These are phyloP conservation scores for Castanopsis chinensis DNA, from an alignment of 306 rosid genomes.

Conservation along the genomic window DNA sequence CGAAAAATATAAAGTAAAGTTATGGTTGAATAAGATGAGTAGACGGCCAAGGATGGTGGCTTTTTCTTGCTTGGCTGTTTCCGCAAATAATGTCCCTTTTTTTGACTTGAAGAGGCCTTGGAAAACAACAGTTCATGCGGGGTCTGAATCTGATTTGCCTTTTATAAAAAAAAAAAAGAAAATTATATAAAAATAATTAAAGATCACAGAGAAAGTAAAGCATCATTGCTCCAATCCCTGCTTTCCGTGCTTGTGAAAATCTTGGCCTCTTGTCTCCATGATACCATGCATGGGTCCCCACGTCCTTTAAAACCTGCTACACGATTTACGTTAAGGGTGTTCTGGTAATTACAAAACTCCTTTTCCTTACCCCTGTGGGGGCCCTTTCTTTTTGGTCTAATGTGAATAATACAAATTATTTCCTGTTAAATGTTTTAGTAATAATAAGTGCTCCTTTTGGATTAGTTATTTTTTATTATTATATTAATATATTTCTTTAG, in stretches of 20 bases:
- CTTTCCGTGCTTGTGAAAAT: not conserved
- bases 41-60: not conserved
- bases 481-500: too few species aligned
- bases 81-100: constrained; percentile 5
- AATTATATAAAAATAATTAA: not conserved
- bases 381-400: too few species aligned
- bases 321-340: not conserved
- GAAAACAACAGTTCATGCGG: not conserved
- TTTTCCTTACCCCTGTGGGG: too few species aligned
- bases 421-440: too few species aligned
- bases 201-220: not conserved
- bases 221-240: not conserved
- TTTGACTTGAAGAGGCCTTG: not conserved
- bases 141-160: not conserved
- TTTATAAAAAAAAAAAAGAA: not conserved
- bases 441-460: too few species aligned
- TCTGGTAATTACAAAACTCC: too few species aligned
- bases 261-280: not conserved
- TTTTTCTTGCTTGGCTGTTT: constrained; percentile 4
- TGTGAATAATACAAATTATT: too few species aligned
- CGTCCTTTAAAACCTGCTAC: not conserved
- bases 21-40: not conserved
- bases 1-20: not conserved
- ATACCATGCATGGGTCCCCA: not conserved
- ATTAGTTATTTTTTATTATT: too few species aligned